These are phyloP conservation scores for Penicillium sp. DNA, from an alignment of 2,329 filamentous ascomycete species.

Conservation along the genomic window DNA sequence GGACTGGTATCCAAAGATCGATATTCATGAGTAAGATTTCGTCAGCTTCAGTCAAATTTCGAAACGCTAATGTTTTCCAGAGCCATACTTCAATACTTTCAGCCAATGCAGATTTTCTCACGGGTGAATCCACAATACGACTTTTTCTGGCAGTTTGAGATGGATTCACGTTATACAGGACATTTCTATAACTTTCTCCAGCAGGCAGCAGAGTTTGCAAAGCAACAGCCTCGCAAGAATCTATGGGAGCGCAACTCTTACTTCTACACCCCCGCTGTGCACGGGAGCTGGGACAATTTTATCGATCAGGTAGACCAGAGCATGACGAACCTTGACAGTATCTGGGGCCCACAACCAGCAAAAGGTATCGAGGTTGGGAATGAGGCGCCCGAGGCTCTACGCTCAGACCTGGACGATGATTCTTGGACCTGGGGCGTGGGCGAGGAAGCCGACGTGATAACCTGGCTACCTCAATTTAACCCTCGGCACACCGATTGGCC, in stretches of 20 bases:
- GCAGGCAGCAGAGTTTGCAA: slow-evolving; percentile 8
- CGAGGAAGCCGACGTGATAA: slow-evolving; percentile 13
- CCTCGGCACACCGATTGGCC: slow-evolving; percentile 8
- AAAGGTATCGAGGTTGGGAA: background rate
- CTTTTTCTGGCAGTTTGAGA: slow-evolving; percentile 11
- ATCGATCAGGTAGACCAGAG: background rate
- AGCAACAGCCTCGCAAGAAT: slow-evolving; percentile 10
- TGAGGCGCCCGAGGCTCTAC: background rate
- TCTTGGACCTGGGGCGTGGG: slow-evolving; percentile 4
- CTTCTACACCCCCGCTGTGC: slow-evolving; percentile 9
- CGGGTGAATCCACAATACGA: slow-evolving; percentile 10
- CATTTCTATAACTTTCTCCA: slow-evolving; percentile 8
- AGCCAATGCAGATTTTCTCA: slow-evolving; percentile 10
- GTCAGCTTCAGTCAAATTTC: too few relatives aligned
- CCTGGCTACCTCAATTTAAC: slow-evolving; percentile 11
- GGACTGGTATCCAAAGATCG: slow-evolving; percentile 11
- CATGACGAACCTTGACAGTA: background rate
- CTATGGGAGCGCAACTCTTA: slow-evolving; percentile 15
- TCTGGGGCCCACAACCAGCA: slow-evolving; percentile 4
- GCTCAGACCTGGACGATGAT: background rate
- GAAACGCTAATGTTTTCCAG: background rate
- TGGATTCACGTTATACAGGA: slow-evolving; percentile 12
- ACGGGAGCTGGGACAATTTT: slow-evolving; percentile 9
- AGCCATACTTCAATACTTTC: slow-evolving; percentile 10
- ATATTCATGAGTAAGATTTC: background rate